A percentile compares a stretch with the other conserved stretches of the same genome.
phyloP scores from a whole-genome alignment of 2,329 filamentous ascomycete genomes.

The Neocucurbitaria cava region DNA sequence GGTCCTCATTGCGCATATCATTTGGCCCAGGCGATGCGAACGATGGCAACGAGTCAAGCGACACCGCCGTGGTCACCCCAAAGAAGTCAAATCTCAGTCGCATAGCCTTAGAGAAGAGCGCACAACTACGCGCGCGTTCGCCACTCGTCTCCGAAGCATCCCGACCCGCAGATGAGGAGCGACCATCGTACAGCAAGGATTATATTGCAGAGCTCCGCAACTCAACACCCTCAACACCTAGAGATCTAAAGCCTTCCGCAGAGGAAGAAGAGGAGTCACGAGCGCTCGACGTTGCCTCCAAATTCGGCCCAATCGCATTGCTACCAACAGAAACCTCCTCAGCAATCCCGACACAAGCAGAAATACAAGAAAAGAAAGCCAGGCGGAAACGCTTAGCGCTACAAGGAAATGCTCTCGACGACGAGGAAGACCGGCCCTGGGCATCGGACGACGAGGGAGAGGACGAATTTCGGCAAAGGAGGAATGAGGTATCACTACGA shows the following conservation, averaged over 20 bases:
- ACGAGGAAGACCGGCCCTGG: constrained; percentile 53
- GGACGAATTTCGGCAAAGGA: constrained; percentile 49
- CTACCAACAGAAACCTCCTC: constrained; percentile 40
- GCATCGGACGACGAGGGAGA: constrained; percentile 48
- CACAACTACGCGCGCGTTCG: constrained; percentile 63
- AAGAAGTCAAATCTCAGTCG: constrained; percentile 70
- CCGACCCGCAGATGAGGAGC: constrained; percentile 64
- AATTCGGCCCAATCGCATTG: constrained; percentile 63
- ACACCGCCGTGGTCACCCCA: constrained; percentile 63
- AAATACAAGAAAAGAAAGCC: constrained; percentile 91
- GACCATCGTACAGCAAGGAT: constrained; percentile 84
- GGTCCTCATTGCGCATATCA: constrained; percentile 76
- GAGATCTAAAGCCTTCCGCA: constrained; percentile 57
- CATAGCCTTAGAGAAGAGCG: constrained; percentile 71
- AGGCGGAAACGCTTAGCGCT: constrained; percentile 81
- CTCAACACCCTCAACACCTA: constrained; percentile 83
- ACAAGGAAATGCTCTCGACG: constrained; percentile 67
- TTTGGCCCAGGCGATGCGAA: constrained; percentile 69
- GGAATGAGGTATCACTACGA: constrained; percentile 56
- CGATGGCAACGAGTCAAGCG: constrained; percentile 58
- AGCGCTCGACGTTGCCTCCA: constrained; percentile 56
- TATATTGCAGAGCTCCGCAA: constrained; percentile 85
- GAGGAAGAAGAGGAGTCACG: constrained; percentile 55
- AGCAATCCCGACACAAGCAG: constrained; percentile 77
- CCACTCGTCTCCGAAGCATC: constrained; percentile 59